phyloP scores from a whole-genome alignment of 129 eudicot species.

The Flaveria linearis region DNA sequence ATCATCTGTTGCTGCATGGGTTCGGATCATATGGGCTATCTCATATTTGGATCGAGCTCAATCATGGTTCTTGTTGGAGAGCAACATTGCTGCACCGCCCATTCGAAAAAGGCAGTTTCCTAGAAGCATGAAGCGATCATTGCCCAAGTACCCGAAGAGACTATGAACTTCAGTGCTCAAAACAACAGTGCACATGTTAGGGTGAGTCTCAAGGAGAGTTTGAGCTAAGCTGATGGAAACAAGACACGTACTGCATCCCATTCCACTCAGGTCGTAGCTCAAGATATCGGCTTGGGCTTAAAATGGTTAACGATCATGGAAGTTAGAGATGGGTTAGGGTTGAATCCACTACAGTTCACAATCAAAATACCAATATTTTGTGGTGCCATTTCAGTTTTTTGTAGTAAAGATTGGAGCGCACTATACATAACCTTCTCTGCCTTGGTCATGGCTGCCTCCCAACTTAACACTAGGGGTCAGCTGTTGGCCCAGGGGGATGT shows the following conservation, averaged over 20 bases:
- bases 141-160: slow-evolving; percentile 4
- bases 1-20: not conserved
- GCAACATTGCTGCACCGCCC: slow-evolving; percentile 21
- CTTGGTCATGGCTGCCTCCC: not conserved
- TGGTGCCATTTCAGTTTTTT: slow-evolving; percentile 17
- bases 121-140: slow-evolving; percentile 17
- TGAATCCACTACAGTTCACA: slow-evolving; percentile 13
- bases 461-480: not conserved
- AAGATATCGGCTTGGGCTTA: slow-evolving; percentile 5
- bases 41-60: slow-evolving; percentile 11
- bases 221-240: slow-evolving; percentile 13
- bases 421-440: slow-evolving; percentile 15
- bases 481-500: not conserved
- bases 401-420: not conserved
- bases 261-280: slow-evolving; percentile 8
- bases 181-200: not conserved
- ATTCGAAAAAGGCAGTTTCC: slow-evolving; percentile 1
- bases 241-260: slow-evolving; percentile 25
- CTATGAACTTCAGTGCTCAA: slow-evolving; percentile 10
- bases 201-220: not conserved
- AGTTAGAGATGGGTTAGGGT: slow-evolving; percentile 16
- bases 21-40: not conserved
- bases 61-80: slow-evolving; percentile 13
- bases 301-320: slow-evolving; percentile 14
- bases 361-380: slow-evolving; percentile 10